Evolutionary conservation across 169 alveolate genomes (phyloP).

Genomic region (Cyclospora cayetanensis): DNA sequence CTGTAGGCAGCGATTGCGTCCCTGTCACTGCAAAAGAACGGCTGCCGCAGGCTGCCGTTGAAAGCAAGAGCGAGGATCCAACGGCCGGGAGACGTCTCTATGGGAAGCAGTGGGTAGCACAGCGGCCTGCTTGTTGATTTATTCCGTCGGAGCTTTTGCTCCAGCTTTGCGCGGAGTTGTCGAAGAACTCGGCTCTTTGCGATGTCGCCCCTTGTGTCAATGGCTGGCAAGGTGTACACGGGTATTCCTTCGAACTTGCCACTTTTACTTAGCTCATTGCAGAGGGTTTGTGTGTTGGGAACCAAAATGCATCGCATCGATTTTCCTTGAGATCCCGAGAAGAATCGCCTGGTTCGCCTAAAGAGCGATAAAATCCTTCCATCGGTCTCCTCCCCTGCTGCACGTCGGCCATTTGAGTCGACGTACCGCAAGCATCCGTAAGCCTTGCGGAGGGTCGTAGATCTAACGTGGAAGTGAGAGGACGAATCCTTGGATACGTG

Average conservation of each 20-base stretch:
- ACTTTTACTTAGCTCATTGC: background rate
- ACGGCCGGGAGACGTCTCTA: background rate
- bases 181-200: background rate
- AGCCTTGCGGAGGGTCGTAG: background rate
- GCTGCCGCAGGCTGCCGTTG: background rate
- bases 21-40: background rate
- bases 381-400: background rate
- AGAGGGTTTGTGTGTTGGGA: background rate
- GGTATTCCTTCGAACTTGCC: background rate
- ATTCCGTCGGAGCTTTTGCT: background rate
- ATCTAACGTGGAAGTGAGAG: background rate
- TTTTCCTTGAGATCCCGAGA: background rate
- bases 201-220: background rate
- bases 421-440: background rate
- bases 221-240: background rate
- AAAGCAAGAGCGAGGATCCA: background rate
- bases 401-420: constrained; percentile 28
- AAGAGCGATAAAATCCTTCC: background rate
- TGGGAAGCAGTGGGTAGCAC: background rate
- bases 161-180: background rate
- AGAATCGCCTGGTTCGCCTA: background rate
- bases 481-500: background rate
- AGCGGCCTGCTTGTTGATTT: background rate
- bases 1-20: background rate
- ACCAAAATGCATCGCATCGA: background rate